These are phyloP conservation scores for Wickerhamomyces subpelliculosus DNA, from an alignment of 805 yeast genomes.

Conservation along the genomic window DNA sequence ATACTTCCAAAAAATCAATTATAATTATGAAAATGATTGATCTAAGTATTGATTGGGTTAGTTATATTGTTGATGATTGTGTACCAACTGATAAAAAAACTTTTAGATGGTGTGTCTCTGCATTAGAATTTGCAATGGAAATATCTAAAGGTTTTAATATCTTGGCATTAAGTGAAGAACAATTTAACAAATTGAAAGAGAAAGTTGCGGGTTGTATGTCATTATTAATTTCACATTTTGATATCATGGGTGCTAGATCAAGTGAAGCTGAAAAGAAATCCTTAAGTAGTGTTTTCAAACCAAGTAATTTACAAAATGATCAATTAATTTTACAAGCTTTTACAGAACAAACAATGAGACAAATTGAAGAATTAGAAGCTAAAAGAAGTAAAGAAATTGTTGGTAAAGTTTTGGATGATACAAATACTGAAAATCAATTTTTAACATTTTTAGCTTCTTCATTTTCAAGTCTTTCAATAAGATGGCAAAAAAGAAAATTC, in stretches of 20 bases:
- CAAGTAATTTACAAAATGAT: slow-evolving; percentile 45
- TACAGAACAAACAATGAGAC: slow-evolving; percentile 60
- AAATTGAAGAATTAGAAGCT: slow-evolving; percentile 58
- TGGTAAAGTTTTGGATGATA: slow-evolving; percentile 86
- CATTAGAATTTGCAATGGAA: slow-evolving; percentile 93
- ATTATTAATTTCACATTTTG: slow-evolving; percentile 87
- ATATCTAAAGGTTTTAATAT: slow-evolving; percentile 89
- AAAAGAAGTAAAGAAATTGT: slow-evolving; percentile 37
- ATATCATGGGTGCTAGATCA: slow-evolving; percentile 96
- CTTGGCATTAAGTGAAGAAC: slow-evolving; percentile 68
- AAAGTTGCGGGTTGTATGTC: slow-evolving; percentile 96
- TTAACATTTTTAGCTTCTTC: slow-evolving; percentile 83
- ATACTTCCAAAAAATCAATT: slow-evolving; percentile 56
- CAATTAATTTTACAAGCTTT: slow-evolving; percentile 49
- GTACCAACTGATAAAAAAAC: slow-evolving; percentile 86
- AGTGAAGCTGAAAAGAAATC: slow-evolving; percentile 50
- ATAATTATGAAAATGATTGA: slow-evolving; percentile 67
- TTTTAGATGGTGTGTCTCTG: slow-evolving; percentile 93
- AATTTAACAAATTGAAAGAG: slow-evolving; percentile 61
- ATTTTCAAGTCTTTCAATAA: slow-evolving; percentile 79
- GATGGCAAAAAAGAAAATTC: slow-evolving; percentile 95
- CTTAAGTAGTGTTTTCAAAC: slow-evolving; percentile 28
- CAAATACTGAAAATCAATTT: slow-evolving; percentile 81
- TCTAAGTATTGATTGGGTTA: slow-evolving; percentile 83
- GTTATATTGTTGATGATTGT: slow-evolving; percentile 91